Base-by-base conservation (phyloP, 192 early-diverging fungal genomes). In the Coemansia sp. region DNA sequence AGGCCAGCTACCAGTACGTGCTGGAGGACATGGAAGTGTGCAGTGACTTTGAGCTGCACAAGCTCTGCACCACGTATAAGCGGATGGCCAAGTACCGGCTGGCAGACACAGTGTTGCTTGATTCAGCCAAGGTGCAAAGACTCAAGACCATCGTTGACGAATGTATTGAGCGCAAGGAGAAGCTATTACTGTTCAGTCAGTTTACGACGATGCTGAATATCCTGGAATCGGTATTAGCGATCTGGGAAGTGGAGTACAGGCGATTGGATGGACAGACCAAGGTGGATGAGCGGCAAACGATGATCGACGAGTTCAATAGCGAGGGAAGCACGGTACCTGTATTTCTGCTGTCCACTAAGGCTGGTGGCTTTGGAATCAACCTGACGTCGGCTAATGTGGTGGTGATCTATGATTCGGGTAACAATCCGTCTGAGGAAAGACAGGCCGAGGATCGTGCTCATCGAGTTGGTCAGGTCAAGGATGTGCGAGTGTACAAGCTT, bases 361-460 rank as follows among this genome's bases (percentile, higher is more conserved):
- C 90, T 2, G 90, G 91, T 27, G 92, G 91, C 0, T 86, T 93
- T 58, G 91, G 91, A 41, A 87, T 93, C 56, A 93, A 93, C 55
- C 53, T 93, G 64, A 90, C 90, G 1, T 74, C 85, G 6, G 90
- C 91, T 29, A 89, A 89, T 57, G 83, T 88, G 5, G 91, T 93
- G 6, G 86, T 91, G n/a, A 79, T 89, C 48, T 87, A 84, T 59
- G 88, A 89, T 33, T 37, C 88, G 50, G 95, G 95, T 22, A 93
- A 89, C 64, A 97, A 97, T 54, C 95, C 95, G 1, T 93, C 94
- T 15, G 87, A 90, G 48, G 91, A 90, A 55, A 79, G 81, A 22
- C 89, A 92, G 67, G 94, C 94, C 0, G 90, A 93, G 70, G 92
- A 94, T 59, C 86, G 94, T 4, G 93, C 92, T 2, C 89, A 91